phyloP scores from a whole-genome alignment of 2,329 filamentous ascomycete species.

The Colletotrichum karsti region DNA sequence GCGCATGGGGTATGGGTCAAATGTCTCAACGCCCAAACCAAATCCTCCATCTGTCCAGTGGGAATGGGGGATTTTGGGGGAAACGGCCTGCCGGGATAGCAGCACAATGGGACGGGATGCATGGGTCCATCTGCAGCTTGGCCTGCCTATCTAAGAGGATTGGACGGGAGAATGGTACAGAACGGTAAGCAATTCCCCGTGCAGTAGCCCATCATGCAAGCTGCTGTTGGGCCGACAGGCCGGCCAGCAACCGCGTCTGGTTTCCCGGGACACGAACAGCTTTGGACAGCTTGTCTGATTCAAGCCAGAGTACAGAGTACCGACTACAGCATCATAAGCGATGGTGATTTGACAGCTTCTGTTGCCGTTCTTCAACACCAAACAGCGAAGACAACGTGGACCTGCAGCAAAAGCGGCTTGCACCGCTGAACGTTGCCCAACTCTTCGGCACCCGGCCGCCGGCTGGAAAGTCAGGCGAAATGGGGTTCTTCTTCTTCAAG shows the following conservation, averaged over 20 bases:
- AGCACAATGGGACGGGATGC: constrained; percentile 15
- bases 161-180: constrained; percentile 4
- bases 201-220: constrained; percentile 19
- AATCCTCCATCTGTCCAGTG: constrained; percentile 20
- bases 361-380: not conserved
- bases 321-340: not conserved
- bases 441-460: not conserved
- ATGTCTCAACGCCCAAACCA: constrained; percentile 22
- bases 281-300: not conserved
- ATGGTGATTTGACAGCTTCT: not conserved
- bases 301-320: not conserved
- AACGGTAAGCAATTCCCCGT: constrained; percentile 11
- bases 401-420: not conserved
- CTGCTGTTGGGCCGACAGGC: not conserved
- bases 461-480: not conserved
- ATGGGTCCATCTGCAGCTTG: constrained; percentile 6
- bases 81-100: constrained; percentile 13
- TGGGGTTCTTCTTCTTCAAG: not conserved
- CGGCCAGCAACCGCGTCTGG: not conserved
- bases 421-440: not conserved
- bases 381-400: not conserved
- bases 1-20: constrained; percentile 14
- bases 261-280: not conserved
- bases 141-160: not conserved
- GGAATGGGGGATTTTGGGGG: not conserved